Conservation (phyloP, 805 yeast species). For the Deakozyma indianensis region DNA sequence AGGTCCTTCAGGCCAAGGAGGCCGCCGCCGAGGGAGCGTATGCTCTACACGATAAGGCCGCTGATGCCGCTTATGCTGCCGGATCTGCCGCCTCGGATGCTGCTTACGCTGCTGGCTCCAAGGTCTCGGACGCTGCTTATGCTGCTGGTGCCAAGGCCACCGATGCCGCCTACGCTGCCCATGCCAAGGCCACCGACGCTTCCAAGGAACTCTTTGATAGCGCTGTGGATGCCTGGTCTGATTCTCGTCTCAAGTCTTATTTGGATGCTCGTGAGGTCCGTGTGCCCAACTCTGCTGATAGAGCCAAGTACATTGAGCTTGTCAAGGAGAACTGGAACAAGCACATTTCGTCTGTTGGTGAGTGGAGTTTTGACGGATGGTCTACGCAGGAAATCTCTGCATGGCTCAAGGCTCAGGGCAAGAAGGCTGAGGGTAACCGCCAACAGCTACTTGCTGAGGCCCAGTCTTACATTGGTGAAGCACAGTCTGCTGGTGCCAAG, state of each 20-base stretch:
- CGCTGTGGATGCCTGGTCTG: constrained; percentile 20
- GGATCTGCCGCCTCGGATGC: not conserved
- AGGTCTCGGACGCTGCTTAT: constrained; percentile 7
- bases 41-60: constrained; percentile 12
- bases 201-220: constrained; percentile 11
- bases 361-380: constrained; percentile 43
- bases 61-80: constrained; percentile 3
- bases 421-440: constrained; percentile 26
- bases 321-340: constrained; percentile 27
- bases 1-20: constrained; percentile 11
- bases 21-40: constrained; percentile 6
- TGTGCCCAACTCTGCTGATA: constrained; percentile 16
- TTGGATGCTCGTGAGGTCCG: constrained; percentile 22
- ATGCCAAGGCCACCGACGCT: constrained; percentile 8
- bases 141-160: not conserved
- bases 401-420: constrained; percentile 35
- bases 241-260: constrained; percentile 19
- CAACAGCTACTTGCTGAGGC: constrained; percentile 33
- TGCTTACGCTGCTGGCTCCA: not conserved
- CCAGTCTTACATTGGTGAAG: constrained; percentile 29
- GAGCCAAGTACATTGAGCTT: constrained; percentile 27
- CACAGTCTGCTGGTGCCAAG: constrained; percentile 15
- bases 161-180: constrained; percentile 3
- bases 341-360: constrained; percentile 32
- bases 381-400: constrained; percentile 30